Percentiles rank a stretch among this genome's conserved stretches.
These are phyloP conservation scores for Hyphochytrium catenoides DNA, from an alignment of 352 stramenopile species.

Conservation along the genomic window DNA sequence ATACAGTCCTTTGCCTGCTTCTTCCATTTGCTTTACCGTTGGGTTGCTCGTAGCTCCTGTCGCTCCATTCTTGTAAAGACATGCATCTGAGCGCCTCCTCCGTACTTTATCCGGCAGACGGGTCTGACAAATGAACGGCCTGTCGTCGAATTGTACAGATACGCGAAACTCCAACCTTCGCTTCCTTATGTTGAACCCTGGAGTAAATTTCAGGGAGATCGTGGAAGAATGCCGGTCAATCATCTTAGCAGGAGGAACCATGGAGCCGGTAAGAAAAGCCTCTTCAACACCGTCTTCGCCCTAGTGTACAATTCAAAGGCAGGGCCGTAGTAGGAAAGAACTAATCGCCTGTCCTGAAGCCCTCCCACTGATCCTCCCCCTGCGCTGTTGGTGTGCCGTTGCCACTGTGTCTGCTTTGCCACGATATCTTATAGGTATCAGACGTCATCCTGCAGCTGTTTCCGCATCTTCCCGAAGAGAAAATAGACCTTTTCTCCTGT, in stretches of 20 bases:
- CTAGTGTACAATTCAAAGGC: conserved; percentile 1
- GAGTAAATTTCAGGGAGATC: conserved; percentile 79
- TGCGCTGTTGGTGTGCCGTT: no score
- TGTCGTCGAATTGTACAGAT: conserved; percentile 2
- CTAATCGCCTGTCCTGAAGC: no score
- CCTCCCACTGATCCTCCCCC: no score
- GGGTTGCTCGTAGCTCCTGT: conserved; percentile 1
- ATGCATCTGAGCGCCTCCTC: not conserved
- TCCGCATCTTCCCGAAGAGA: conserved; percentile 22
- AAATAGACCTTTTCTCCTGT: conserved; percentile 87
- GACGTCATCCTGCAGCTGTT: conserved; percentile 87
- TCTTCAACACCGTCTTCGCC: not conserved
- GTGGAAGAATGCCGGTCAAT: conserved; percentile 76
- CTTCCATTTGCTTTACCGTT: conserved; percentile 1
- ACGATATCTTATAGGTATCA: conserved; percentile 29
- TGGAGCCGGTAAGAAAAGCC: conserved; percentile 58
- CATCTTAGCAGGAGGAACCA: conserved; percentile 90
- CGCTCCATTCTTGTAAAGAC: conserved; percentile 6
- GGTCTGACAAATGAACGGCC: no score
- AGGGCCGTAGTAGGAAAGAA: no score
- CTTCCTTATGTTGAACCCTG: conserved; percentile 87
- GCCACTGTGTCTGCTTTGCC: no score
- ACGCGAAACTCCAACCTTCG: conserved; percentile 26
- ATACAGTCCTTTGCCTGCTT: conserved; percentile 3
- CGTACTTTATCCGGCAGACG: no score